Conservation (phyloP, 352 stramenopile species). For the Globisporangium megalacanthum region DNA sequence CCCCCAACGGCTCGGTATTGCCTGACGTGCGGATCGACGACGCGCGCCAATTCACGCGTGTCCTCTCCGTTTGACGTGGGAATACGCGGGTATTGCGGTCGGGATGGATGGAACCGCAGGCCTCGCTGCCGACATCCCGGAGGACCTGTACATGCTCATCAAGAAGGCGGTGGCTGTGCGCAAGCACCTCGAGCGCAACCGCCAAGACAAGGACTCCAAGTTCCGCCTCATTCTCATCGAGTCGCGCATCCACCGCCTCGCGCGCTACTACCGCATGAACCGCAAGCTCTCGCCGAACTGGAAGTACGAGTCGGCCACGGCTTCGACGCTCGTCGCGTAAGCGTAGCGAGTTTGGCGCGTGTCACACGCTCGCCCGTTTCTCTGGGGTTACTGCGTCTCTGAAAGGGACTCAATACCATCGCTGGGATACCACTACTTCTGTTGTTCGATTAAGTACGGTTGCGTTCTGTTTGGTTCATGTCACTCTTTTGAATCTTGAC, state of each 20-base stretch:
- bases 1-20: conserved; percentile 60
- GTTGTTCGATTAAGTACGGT: neutral
- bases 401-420: conserved; percentile 12
- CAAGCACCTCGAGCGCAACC: conserved; percentile 99
- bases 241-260: conserved; percentile 97
- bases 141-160: conserved; percentile 99
- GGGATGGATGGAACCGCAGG: conserved; percentile 28
- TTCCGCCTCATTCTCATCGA: conserved; percentile 99
- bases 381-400: conserved; percentile 11
- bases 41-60: conserved; percentile 4
- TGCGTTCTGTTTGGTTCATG: too few relatives aligned
- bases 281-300: conserved; percentile 99
- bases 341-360: conserved; percentile 9
- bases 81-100: conserved; percentile 59
- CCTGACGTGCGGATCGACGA: conserved; percentile 74
- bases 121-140: conserved; percentile 98
- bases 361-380: neutral
- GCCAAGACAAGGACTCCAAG: conserved; percentile 99
- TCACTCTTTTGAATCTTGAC: too few relatives aligned
- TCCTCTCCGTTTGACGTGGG: conserved; percentile 78
- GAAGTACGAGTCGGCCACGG: conserved; percentile 99
- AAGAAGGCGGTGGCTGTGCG: conserved; percentile 99
- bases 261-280: conserved; percentile 99
- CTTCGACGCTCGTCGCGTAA: conserved; percentile 99
- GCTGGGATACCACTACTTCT: conserved; percentile 28